phyloP scores from a whole-genome alignment of 495 filamentous ascomycete genomes.

The Lophium mytilinum region DNA sequence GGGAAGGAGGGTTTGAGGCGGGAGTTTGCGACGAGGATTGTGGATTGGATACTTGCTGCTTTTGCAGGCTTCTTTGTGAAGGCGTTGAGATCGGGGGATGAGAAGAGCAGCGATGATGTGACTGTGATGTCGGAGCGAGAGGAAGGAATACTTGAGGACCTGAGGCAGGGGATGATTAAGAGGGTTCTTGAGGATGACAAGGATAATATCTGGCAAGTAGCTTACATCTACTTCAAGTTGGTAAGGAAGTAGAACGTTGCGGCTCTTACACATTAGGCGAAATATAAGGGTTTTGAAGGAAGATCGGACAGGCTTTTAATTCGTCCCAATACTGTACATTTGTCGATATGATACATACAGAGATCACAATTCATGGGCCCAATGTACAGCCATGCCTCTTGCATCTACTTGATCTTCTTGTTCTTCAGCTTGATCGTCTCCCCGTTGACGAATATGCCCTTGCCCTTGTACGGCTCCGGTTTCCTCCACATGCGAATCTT shows the following conservation, averaged over 20 bases:
- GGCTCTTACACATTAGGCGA: background rate
- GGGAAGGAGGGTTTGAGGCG: background rate
- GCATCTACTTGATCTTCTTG: conserved; percentile 92
- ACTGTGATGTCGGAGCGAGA: background rate
- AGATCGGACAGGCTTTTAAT: too few species aligned
- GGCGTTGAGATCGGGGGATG: background rate
- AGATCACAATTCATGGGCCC: too few species aligned
- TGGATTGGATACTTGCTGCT: background rate
- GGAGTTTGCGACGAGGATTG: background rate
- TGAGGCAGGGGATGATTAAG: background rate
- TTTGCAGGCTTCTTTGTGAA: background rate
- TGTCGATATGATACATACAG: too few species aligned
- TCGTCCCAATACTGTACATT: too few species aligned
- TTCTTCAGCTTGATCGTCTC: conserved; percentile 96
- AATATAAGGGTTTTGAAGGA: too few species aligned
- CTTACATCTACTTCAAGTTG: background rate
- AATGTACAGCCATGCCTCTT: background rate
- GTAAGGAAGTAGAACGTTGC: background rate
- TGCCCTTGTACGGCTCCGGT: conserved; percentile 98
- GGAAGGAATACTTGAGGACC: background rate
- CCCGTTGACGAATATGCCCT: conserved; percentile 95
- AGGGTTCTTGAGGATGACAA: background rate
- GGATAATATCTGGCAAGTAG: background rate
- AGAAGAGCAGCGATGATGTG: background rate
- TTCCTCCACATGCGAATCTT: conserved; percentile 78